A percentile compares a stretch with the other conserved stretches of the same genome.
Conservation (phyloP, 108 stramenopile genomes). For the Skeletonema grethae region DNA sequence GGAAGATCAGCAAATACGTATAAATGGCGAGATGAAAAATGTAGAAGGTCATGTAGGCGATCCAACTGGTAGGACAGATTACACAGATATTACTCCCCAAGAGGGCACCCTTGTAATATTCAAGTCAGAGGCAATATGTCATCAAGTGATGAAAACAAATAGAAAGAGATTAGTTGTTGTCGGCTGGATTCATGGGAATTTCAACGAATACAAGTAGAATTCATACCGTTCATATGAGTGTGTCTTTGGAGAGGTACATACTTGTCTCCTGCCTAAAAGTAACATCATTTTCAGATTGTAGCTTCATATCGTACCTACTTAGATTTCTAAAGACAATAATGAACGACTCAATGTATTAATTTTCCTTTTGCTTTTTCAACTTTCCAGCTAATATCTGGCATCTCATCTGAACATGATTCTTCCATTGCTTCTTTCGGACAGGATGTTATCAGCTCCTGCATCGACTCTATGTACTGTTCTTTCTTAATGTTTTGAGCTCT, state of each 20-base stretch:
- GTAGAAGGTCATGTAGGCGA: background rate
- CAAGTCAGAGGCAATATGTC: constrained; percentile 19
- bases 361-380: constrained; percentile 6
- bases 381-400: constrained; percentile 35
- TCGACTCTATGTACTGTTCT: constrained; percentile 16
- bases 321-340: background rate
- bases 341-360: background rate
- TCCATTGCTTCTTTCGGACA: constrained; percentile 40
- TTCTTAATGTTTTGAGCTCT: constrained; percentile 39
- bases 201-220: background rate
- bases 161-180: constrained; percentile 8
- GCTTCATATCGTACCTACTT: background rate
- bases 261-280: too few relatives aligned
- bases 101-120: constrained; percentile 8
- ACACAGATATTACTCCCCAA: constrained; percentile 4
- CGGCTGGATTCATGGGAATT: constrained; percentile 12
- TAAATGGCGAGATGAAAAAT: background rate
- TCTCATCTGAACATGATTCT: constrained; percentile 14
- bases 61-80: constrained; percentile 5
- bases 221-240: background rate
- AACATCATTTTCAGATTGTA: background rate
- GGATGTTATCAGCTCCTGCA: constrained; percentile 24
- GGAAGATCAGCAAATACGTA: constrained; percentile 3
- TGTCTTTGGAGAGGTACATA: background rate
- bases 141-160: constrained; percentile 12